These are phyloP conservation scores for Diaporthe ampelina DNA, from an alignment of 2,329 filamentous ascomycete genomes.

Conservation along the genomic window DNA sequence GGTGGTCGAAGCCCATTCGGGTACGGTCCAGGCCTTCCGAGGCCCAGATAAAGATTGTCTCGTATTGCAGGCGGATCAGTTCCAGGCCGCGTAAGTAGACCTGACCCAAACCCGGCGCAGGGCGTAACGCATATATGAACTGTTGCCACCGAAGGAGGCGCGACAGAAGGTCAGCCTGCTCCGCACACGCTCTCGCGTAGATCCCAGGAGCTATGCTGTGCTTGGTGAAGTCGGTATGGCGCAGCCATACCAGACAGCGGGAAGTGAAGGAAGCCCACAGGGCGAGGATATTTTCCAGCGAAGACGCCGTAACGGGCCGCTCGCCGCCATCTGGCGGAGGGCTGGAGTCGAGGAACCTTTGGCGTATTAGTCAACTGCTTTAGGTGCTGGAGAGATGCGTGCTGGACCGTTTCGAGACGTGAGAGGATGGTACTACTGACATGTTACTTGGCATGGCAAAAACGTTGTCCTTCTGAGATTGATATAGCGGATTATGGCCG, in stretches of 20 bases:
- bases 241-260: constrained; percentile 1
- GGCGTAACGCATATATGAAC: background rate
- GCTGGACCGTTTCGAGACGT: too few relatives aligned
- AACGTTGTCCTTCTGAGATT: constrained; percentile 17
- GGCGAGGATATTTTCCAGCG: background rate
- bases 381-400: too few relatives aligned
- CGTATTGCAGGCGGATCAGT: constrained; percentile 11
- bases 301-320: background rate
- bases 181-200: background rate
- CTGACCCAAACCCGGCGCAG: background rate
- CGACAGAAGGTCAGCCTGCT: background rate
- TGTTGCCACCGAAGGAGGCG: background rate
- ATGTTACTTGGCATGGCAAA: constrained; percentile 15
- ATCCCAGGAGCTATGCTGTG: background rate
- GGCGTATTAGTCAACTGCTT: too few relatives aligned
- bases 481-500: constrained; percentile 24
- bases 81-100: background rate
- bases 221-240: constrained; percentile 13
- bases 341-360: constrained; percentile 3
- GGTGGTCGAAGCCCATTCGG: background rate
- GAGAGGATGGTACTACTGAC: too few relatives aligned
- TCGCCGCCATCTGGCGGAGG: background rate
- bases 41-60: constrained; percentile 5
- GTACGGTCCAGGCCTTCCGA: constrained; percentile 28
- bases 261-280: constrained; percentile 9